Evolutionary conservation across 306 rosid species (phyloP), one percentile per base, ranked within the genome.

Genomic region (Cucurbita ficifolia): DNA sequence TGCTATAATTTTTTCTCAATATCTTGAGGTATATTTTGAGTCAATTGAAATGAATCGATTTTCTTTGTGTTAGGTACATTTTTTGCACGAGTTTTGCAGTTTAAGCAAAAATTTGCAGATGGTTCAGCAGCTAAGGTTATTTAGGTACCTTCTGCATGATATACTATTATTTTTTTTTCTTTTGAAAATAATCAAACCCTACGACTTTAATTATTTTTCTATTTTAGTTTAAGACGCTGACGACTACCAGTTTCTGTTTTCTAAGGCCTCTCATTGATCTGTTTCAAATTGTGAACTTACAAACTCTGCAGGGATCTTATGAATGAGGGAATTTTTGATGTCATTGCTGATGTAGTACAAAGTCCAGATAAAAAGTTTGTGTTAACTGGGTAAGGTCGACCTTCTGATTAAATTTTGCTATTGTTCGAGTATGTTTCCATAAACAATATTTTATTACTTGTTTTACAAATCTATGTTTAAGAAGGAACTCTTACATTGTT

Each of bases 291-390:
- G 80, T 46, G 62, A 74, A 80, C 36, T 57, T 82, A 52, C 77
- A 74, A 42, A 73, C 78, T 62, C 54, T 71, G 83, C 77, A 93
- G 98, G 92, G 97, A 93, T 85, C 89, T 93, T 64, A 86, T 84
- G 92, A 90, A 86, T 81, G 98, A 93, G 87, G 98, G 98, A 42
- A 88, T 93, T 80, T 93, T 93, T 80, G 94, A 87, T 59, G 84
- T 93, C 74, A 76, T 90, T 53, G 76, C 87, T 19, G 90, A 90
- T 82, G 88, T 90, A 58, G 74, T 93, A 82, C 97, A 87, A 81
- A 83, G 88, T 86, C 72, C 82, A 79, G 98, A 93, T 86, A 90
- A 93, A 79, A 90, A 82, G 84, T 87, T 93, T 77, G 87, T 88
- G 40, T 76, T 93, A 75, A 93, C 88, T 83, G 98, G 98, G 98